Percentiles rank a stretch among this genome's conserved stretches.
phyloP scores from a whole-genome alignment of 1,284 basidiomycete genomes.

The Moniliella sp. region DNA sequence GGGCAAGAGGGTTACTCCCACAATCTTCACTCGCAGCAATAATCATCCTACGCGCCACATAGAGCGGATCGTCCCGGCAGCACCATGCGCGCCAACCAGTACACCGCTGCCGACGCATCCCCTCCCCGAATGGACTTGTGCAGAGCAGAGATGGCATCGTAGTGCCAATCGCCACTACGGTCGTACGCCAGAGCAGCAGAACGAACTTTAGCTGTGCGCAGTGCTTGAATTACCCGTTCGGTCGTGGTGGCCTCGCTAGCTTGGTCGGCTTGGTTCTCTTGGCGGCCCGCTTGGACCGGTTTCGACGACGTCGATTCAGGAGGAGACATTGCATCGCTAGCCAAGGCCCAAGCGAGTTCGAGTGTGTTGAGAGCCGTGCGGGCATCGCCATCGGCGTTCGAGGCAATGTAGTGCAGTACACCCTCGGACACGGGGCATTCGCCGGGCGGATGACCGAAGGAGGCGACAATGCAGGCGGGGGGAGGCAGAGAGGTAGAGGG shows the following conservation, averaged over 20 bases:
- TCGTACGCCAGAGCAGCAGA: slow-evolving; percentile 23
- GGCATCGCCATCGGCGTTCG: slow-evolving; percentile 23
- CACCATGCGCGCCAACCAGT: slow-evolving; percentile 44
- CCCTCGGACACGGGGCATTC: too few species aligned
- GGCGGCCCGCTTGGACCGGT: neutral
- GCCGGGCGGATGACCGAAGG: too few species aligned
- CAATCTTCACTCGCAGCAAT: slow-evolving; percentile 70
- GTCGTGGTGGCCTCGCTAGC: neutral
- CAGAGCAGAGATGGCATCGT: slow-evolving; percentile 65
- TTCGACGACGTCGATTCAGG: too few species aligned
- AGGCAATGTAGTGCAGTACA: slow-evolving; percentile 17
- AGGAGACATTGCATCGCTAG: too few species aligned
- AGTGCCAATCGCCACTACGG: slow-evolving; percentile 37
- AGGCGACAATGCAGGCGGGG: too few species aligned
- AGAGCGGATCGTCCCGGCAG: slow-evolving; percentile 62
- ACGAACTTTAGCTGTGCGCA: slow-evolving; percentile 13
- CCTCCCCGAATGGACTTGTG: slow-evolving; percentile 68
- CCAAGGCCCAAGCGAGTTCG: slow-evolving; percentile 23
- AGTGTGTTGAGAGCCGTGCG: slow-evolving; percentile 15
- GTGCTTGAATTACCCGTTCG: too few species aligned
- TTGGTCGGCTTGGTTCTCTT: neutral
- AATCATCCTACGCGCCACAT: slow-evolving; percentile 56
- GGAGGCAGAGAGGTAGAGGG: too few species aligned
- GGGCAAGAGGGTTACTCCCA: slow-evolving; percentile 46
- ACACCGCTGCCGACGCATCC: slow-evolving; percentile 58